phyloP scores from a whole-genome alignment of 108 stramenopile species.

The Stephanodiscus triporus region DNA sequence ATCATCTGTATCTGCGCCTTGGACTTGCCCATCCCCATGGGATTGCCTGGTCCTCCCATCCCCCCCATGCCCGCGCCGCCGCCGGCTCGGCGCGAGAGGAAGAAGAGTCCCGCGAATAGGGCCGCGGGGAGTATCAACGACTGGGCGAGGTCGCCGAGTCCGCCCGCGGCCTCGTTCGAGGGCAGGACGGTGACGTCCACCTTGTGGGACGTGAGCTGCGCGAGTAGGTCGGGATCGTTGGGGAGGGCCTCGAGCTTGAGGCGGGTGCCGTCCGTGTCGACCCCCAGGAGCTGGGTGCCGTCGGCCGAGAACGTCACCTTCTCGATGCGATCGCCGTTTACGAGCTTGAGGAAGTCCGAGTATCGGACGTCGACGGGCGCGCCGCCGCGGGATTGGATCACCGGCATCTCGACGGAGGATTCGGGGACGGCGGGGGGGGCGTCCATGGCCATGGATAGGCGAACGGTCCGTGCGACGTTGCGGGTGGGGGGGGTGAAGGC shows the following conservation, averaged over 20 bases:
- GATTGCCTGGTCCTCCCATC: constrained; percentile 85
- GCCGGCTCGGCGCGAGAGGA: constrained; percentile 83
- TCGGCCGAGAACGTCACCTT: constrained; percentile 79
- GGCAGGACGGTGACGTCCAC: constrained; percentile 91
- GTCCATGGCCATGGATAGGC: constrained; percentile 50
- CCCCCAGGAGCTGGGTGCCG: constrained; percentile 74
- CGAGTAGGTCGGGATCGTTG: constrained; percentile 92
- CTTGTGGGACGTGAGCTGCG: constrained; percentile 90
- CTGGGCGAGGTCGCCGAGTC: constrained; percentile 81
- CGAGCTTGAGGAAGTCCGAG: constrained; percentile 63
- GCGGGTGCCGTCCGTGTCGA: constrained; percentile 88
- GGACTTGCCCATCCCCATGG: constrained; percentile 89
- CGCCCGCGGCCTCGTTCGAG: constrained; percentile 71
- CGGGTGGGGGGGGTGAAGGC: constrained; percentile 35
- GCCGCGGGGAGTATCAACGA: constrained; percentile 84
- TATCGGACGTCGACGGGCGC: constrained; percentile 63
- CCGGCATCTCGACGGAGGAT: constrained; percentile 41
- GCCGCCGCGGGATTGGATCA: constrained; percentile 60
- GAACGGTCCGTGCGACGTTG: neutral
- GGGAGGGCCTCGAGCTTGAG: constrained; percentile 90
- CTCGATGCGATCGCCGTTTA: constrained; percentile 62
- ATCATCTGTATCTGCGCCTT: constrained; percentile 92
- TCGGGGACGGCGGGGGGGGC: constrained; percentile 34
- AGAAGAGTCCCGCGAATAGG: constrained; percentile 92
- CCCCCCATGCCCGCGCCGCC: constrained; percentile 62